Percentiles rank a stretch among this genome's conserved stretches.
Evolutionary conservation across 345 rosid species (phyloP).

Genomic region (Bruguiera sexangula): DNA sequence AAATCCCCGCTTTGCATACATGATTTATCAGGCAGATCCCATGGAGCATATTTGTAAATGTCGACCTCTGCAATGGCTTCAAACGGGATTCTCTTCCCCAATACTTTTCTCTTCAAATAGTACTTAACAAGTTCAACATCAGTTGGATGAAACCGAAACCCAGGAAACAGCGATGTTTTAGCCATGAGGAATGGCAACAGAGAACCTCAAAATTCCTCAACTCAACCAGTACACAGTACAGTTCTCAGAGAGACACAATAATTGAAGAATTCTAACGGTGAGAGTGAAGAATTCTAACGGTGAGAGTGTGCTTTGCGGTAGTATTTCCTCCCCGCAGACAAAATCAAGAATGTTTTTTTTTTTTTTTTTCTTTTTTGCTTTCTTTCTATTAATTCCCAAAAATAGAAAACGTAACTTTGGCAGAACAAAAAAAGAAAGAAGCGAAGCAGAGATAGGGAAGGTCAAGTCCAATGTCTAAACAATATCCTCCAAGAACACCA

Average conservation of each 20-base stretch:
- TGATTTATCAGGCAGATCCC: constrained; percentile 55
- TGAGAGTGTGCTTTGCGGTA: too few species aligned
- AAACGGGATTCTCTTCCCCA: constrained; percentile 36
- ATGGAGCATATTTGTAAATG: constrained; percentile 63
- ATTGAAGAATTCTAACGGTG: neutral
- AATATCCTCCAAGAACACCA: constrained; percentile 54
- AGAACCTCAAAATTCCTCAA: neutral
- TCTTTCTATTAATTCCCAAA: neutral
- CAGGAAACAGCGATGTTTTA: constrained; percentile 44
- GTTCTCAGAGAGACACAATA: neutral
- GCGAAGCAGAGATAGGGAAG: neutral
- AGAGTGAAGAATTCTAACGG: neutral
- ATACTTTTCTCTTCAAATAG: constrained; percentile 62
- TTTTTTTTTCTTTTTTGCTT: too few species aligned
- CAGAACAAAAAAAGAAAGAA: neutral
- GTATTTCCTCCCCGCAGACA: too few species aligned
- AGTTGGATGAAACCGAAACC: constrained; percentile 81
- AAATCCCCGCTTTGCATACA: constrained; percentile 44
- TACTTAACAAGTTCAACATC: constrained; percentile 66
- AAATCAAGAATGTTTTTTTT: too few species aligned
- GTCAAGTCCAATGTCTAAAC: constrained; percentile 76
- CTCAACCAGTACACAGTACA: neutral
- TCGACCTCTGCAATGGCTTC: constrained; percentile 56
- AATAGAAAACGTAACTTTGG: neutral
- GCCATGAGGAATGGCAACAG: constrained; percentile 35